Percentiles rank a stretch among this genome's conserved stretches.
Conservation (phyloP, 1,284 basidiomycete genomes). For the Bjerkandera adusta region DNA sequence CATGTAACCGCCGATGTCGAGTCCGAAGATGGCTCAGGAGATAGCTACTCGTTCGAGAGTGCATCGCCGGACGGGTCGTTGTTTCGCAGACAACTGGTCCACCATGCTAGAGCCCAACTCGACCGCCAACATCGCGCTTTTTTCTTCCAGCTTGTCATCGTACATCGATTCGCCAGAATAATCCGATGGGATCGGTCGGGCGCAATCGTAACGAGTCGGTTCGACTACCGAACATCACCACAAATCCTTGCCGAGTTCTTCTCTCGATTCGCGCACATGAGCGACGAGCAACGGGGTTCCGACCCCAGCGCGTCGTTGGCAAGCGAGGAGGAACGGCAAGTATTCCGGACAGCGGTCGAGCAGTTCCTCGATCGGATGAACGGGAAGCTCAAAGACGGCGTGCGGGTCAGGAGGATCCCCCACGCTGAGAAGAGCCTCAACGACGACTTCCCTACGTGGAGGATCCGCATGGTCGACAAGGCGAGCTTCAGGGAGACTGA, state of each 20-base stretch:
- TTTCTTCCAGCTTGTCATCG: constrained; percentile 7
- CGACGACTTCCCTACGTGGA: background rate
- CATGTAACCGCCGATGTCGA: background rate
- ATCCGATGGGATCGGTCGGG: constrained; percentile 6
- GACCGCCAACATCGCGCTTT: constrained; percentile 1
- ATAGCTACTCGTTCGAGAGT: background rate
- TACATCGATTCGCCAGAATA: background rate
- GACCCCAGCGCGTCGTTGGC: background rate
- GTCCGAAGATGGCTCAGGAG: background rate
- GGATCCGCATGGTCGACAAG: background rate
- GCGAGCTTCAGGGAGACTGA: background rate
- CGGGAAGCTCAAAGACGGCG: background rate
- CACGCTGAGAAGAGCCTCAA: background rate
- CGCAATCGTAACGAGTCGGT: constrained; percentile 2
- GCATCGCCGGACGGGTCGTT: background rate
- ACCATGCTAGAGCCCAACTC: background rate
- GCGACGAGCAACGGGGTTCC: constrained; percentile 1
- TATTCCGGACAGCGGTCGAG: background rate
- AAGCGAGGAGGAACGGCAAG: background rate
- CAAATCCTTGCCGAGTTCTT: constrained; percentile 6
- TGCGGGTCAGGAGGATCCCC: background rate
- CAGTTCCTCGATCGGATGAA: constrained; percentile 1
- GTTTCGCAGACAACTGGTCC: background rate
- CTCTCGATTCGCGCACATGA: constrained; percentile 3
- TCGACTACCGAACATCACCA: background rate